Base-by-base conservation (phyloP, 169 alveolate species). In the Eimeria brunetti region DNA sequence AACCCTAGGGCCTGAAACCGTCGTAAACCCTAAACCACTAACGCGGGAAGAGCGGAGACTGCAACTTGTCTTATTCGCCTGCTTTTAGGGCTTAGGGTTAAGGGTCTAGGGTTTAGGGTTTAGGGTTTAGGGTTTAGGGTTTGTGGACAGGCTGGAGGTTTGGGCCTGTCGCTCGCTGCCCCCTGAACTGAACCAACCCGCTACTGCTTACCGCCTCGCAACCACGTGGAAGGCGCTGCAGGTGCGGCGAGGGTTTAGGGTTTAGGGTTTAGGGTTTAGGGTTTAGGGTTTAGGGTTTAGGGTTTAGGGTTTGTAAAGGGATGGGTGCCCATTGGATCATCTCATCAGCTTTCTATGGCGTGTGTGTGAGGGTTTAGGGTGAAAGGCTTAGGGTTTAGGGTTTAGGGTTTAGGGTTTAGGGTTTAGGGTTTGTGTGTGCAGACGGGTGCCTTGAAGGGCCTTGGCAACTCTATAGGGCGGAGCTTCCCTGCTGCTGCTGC, bases 361-460 rank as follows among this genome's bases (percentile, higher is more conserved):
- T 5, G 41, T 8, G 46, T n/a, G 20, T 69, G 38, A 69, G 80
- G 80, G 80, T 69, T 69, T 69, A 69, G 80, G 80, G 80, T 69
- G 20, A 20, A 67, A 41, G 78, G 78, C n/a, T 9, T n/a, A 69
- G 80, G 80, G 80, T 69, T 69, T 69, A 69, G 80, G 80, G 80
- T 69, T 69, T 69, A 69, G 80, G 80, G 80, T 69, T 69, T 69
- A 69, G 80, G 83, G 83, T 38, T 73, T 73, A 73, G 83, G 83
- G 83, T 73, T 73, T 73, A 73, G 83, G 83, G 83, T 73, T 73
- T 73, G 51, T 44, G 41, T 67, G n/a, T 4, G 16, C 69, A 78
- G 88, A 46, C 27, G 41, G 69, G 64, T 8, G 88, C 69, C 11
- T 33, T 78, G 64, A 78, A 78, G 67, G 88, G 88, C 69, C 16